A percentile compares a stretch with the other conserved stretches of the same genome.
Conservation (phyloP, 116 monocot species). For the Papilionanthe hybrid region DNA sequence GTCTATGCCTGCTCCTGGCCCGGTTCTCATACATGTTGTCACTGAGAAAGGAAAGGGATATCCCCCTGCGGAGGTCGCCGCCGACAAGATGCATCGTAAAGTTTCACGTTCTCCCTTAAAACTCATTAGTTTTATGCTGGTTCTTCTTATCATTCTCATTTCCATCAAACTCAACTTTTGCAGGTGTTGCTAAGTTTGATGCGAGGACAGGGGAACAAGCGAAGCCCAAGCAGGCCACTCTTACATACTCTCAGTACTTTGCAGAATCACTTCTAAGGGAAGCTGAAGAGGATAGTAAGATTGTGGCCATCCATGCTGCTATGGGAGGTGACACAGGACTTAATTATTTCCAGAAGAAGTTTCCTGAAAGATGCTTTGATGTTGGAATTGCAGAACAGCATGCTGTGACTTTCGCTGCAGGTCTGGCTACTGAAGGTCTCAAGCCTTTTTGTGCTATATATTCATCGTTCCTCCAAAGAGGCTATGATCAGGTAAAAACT, state of each 20-base stretch:
- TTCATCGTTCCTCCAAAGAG: slow-evolving; percentile 77
- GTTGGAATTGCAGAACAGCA: slow-evolving; percentile 84
- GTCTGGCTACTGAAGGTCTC: slow-evolving; percentile 66
- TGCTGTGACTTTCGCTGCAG: slow-evolving; percentile 87
- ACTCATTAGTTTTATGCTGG: neutral
- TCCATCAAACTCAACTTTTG: neutral
- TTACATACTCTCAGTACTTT: slow-evolving; percentile 68
- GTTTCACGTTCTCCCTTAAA: neutral
- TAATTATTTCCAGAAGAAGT: slow-evolving; percentile 42
- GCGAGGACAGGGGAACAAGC: slow-evolving; percentile 48
- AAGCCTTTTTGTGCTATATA: slow-evolving; percentile 78
- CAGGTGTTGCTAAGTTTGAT: slow-evolving; percentile 48
- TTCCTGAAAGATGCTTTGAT: slow-evolving; percentile 82
- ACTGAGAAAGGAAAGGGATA: slow-evolving; percentile 58
- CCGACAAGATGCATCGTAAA: slow-evolving; percentile 67
- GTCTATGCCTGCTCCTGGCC: slow-evolving; percentile 61
- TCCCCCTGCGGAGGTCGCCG: slow-evolving; percentile 57
- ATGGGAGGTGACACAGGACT: slow-evolving; percentile 56
- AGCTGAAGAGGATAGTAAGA: slow-evolving; percentile 52
- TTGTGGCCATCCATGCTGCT: slow-evolving; percentile 66
- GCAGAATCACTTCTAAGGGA: slow-evolving; percentile 58
- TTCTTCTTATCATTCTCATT: too few relatives aligned
- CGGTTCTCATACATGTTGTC: slow-evolving; percentile 65
- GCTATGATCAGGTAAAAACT: slow-evolving; percentile 71
- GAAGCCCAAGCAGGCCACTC: slow-evolving; percentile 45